A percentile compares a stretch with the other conserved stretches of the same genome.
Conservation (phyloP, 768 basidiomycete species). For the Lepiota subincarnata region DNA sequence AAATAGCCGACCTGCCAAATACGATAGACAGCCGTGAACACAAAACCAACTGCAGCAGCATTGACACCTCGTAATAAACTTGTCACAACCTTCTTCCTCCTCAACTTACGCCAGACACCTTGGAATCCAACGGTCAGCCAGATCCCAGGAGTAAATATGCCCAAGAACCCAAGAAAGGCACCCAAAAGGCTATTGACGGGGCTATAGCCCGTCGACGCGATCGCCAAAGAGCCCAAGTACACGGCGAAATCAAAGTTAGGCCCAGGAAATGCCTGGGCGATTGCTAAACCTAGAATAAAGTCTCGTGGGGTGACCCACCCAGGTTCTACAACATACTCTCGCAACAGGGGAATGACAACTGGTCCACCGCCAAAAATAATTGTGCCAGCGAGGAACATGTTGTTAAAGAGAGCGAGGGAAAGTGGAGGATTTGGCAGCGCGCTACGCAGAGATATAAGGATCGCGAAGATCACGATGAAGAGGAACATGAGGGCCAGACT, state of each 20-base stretch:
- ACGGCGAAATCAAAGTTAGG: conserved; percentile 56
- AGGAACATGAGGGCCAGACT: conserved; percentile 21
- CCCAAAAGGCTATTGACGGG: conserved; percentile 31
- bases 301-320: conserved; percentile 51
- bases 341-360: conserved; percentile 51
- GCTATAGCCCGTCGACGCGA: conserved; percentile 5
- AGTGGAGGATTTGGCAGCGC: conserved; percentile 22
- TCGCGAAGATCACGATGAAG: conserved; percentile 25
- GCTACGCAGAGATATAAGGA: conserved; percentile 26
- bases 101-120: conserved; percentile 28
- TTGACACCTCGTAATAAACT: conserved; percentile 36
- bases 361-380: conserved; percentile 54
- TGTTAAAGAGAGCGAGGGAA: conserved; percentile 35
- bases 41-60: conserved; percentile 38
- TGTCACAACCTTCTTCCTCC: conserved; percentile 25
- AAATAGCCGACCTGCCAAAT: conserved; percentile 36
- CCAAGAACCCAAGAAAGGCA: conserved; percentile 43
- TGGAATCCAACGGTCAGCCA: conserved; percentile 34
- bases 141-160: conserved; percentile 47
- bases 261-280: conserved; percentile 46
- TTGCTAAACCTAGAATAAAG: conserved; percentile 50
- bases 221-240: conserved; percentile 46
- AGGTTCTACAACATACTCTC: conserved; percentile 46
- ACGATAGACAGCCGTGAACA: conserved; percentile 38
- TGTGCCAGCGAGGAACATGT: conserved; percentile 44